Evolutionary conservation across 1,139 yeast genomes (phyloP), one percentile per base, ranked within the genome.

Genomic region (Candida tropicalis): DNA sequence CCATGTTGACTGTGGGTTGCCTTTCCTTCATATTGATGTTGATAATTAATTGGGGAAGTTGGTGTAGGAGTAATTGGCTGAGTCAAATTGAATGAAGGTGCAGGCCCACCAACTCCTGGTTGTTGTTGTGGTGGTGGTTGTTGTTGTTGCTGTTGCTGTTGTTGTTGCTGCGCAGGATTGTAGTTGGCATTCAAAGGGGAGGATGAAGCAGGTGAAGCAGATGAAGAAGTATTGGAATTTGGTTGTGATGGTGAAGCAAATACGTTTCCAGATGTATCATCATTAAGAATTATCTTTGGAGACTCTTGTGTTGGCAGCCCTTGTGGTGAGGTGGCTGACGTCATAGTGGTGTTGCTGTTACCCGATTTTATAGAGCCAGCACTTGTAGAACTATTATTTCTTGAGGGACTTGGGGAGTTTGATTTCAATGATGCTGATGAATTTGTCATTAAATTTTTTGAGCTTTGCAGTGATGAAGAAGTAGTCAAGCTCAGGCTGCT

Each of bases 1-100:
- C 50, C 58, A 35, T 57, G 66, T 43, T 61, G 69, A 34, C 66
- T 60, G 48, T 64, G 69, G 27, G 46, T 47, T 3, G 63, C 60
- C 27, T 52, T 52, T 26, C 49, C 48, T 17, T 47, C 50, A 39
- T 40, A 47, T 23, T 38, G 22, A 10, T 28, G 15, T 24, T 37
- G 39, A 22, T 33, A 42, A 9, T 43, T 29, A 17, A 29, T 37
- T 36, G 70, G 69, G n/a, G 69, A 59, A 31, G 65, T 60, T 8
- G 70, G 65, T 4, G 70, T 62, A 7, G 73, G 65, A 27, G 70
- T 60, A 13, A 64, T 58, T 5, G 69, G 67, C 7, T 58, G 52
- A 23, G 54, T 42, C 16, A 54, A 42, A 17, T 53, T 24, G 20
- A 28, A 33, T 29, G 57, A 40, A 20, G 42, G 38, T 26, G 55